A percentile compares a stretch with the other conserved stretches of the same genome.
Conservation (phyloP, 1,284 basidiomycete genomes). For the Schizophyllum commune region DNA sequence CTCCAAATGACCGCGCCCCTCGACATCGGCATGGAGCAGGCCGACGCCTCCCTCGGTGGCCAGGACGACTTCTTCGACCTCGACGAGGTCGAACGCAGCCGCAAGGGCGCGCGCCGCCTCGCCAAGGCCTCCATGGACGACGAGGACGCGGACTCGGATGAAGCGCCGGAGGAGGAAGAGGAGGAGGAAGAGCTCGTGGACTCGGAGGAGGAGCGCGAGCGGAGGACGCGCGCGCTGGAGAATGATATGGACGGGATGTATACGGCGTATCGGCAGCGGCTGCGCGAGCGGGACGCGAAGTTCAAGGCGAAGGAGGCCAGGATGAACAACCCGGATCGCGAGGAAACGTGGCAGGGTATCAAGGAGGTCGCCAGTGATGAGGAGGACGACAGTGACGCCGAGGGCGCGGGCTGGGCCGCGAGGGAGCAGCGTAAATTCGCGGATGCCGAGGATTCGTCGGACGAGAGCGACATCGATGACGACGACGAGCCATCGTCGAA, state of each 20-base stretch:
- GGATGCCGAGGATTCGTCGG: constrained; percentile 46
- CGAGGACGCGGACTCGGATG: constrained; percentile 41
- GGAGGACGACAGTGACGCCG: constrained; percentile 40
- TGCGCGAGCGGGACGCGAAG: constrained; percentile 85
- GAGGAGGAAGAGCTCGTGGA: constrained; percentile 43
- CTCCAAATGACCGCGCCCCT: constrained; percentile 95
- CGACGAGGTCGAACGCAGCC: constrained; percentile 48
- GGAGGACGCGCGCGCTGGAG: constrained; percentile 64
- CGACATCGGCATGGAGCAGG: constrained; percentile 90
- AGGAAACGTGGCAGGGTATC: constrained; percentile 73
- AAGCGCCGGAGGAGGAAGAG: constrained; percentile 38
- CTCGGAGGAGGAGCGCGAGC: constrained; percentile 67
- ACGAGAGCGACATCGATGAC: constrained; percentile 48
- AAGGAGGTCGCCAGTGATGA: constrained; percentile 38
- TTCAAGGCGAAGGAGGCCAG: constrained; percentile 83
- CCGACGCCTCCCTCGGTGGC: constrained; percentile 65
- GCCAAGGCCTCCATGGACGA: not conserved
- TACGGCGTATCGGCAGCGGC: constrained; percentile 77
- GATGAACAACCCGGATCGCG: constrained; percentile 63
- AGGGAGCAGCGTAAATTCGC: constrained; percentile 39
- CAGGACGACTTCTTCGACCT: constrained; percentile 88
- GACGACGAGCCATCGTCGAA: constrained; percentile 26
- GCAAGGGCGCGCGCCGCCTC: constrained; percentile 35
- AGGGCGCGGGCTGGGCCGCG: constrained; percentile 59
- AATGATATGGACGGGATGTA: constrained; percentile 86